Evolutionary conservation across 2,329 filamentous ascomycete species (phyloP), one percentile per base, ranked within the genome.

Genomic region (Teratosphaeria viscida): DNA sequence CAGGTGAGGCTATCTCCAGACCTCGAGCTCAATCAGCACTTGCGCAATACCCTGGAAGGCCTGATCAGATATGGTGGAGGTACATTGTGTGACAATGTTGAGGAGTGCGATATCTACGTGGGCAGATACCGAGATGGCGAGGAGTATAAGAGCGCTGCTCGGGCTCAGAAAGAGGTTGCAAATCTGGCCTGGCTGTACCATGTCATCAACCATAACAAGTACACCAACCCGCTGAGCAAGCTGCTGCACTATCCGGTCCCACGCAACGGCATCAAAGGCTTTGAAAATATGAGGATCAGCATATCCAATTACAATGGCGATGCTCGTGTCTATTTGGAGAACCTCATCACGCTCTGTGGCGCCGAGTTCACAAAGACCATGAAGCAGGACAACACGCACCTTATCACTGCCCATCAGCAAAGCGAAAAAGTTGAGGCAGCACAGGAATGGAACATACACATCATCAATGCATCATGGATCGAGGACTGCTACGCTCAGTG

Each of bases 241-340:
- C 80, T 97, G 34, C 79, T 99, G 27, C 94, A 99, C 71, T 99
- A 99, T 66, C 94, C 94, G 0, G 71, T 95, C 14, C 89, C 92
- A 5, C 83, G 82, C 54, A 73, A 85, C 8, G 89, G 90, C 1
- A 85, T 99, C 39, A 84, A 87, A 0, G 92, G 90, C 0, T 96
- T 99, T 70, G 74, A 87, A 60, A 79, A 82, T 7, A 79, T 88
- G 72, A 84, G 82, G 57, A 94, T 99, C 68, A 96, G 91, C 60
- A 81, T 99, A 5, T 97, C 94, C 5, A 99, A 97, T 73, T 99
- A 99, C 71, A 90, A 90, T 54, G 94, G 94, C 35, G 94, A 99
- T 73, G 90, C 94, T 16, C 85, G 94, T 54, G 85, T 90, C 57
- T 99, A 97, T 69, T 81, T 99, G 4, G 92, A 97, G 73, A 97